phyloP scores from a whole-genome alignment of 2,329 filamentous ascomycete species.

The Calonectria pauciramosa region DNA sequence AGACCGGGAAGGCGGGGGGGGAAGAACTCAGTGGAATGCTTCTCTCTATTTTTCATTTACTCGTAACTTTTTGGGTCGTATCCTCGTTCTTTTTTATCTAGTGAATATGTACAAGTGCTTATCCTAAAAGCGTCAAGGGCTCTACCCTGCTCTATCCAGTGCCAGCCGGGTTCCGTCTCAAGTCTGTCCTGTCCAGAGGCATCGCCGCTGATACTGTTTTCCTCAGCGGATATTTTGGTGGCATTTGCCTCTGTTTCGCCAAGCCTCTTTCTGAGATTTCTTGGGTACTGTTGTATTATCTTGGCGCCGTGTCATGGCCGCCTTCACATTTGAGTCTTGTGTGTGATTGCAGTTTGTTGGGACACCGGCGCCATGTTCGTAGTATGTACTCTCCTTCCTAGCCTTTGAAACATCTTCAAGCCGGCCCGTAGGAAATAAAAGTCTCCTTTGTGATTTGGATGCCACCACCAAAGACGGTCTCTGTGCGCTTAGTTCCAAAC shows the following conservation, averaged over 20 bases:
- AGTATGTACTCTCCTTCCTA: neutral
- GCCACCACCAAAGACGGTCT: slow-evolving; percentile 29
- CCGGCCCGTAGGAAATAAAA: slow-evolving; percentile 38
- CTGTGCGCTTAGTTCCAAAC: slow-evolving; percentile 33
- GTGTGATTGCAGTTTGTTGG: neutral
- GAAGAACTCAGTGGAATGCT: neutral
- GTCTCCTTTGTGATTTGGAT: slow-evolving; percentile 46
- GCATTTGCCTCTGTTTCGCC: neutral
- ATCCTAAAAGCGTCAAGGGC: neutral
- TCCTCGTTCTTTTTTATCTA: neutral
- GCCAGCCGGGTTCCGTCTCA: slow-evolving; percentile 29
- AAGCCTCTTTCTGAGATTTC: neutral
- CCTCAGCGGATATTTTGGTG: slow-evolving; percentile 4
- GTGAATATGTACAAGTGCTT: slow-evolving; percentile 13
- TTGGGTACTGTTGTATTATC: slow-evolving; percentile 3
- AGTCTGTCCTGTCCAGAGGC: neutral
- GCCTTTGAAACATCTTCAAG: neutral
- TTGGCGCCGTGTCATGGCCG: neutral
- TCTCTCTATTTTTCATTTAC: slow-evolving; percentile 8
- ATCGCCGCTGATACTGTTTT: slow-evolving; percentile 24
- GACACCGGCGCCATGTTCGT: slow-evolving; percentile 24
- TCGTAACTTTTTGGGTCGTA: neutral
- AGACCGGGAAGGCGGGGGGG: neutral
- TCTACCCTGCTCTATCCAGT: slow-evolving; percentile 1
- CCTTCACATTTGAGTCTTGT: neutral